A percentile compares a stretch with the other conserved stretches of the same genome.
Evolutionary conservation across 1,139 yeast species (phyloP).

Genomic region (Saccharomyces hybrid): DNA sequence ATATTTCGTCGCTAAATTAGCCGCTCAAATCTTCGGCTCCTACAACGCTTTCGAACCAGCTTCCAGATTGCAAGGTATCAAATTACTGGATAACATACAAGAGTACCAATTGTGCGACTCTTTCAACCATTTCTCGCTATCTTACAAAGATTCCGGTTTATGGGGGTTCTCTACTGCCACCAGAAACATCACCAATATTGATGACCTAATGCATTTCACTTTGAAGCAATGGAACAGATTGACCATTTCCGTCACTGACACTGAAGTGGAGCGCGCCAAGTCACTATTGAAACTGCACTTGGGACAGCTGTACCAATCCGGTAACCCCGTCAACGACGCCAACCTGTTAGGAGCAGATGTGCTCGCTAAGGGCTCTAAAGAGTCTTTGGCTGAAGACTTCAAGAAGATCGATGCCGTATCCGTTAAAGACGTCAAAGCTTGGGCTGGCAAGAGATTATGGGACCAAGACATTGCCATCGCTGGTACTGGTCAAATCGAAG

Average conservation of each 20-base stretch:
- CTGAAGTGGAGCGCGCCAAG: constrained; percentile 74
- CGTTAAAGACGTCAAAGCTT: constrained; percentile 51
- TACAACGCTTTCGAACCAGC: constrained; percentile 48
- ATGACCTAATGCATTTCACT: constrained; percentile 71
- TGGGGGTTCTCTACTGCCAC: constrained; percentile 74
- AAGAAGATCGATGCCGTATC: constrained; percentile 57
- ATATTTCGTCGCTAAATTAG: constrained; percentile 64
- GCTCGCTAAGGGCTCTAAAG: constrained; percentile 54
- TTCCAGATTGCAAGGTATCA: constrained; percentile 70
- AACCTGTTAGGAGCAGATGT: constrained; percentile 54
- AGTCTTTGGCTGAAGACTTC: constrained; percentile 48
- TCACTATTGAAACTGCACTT: constrained; percentile 57
- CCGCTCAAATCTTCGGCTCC: constrained; percentile 60
- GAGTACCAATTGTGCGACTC: constrained; percentile 68
- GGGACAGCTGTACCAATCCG: constrained; percentile 42
- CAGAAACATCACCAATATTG: constrained; percentile 50
- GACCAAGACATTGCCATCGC: constrained; percentile 78
- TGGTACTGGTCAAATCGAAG: constrained; percentile 82
- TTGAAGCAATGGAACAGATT: constrained; percentile 84
- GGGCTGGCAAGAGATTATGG: constrained; percentile 74
- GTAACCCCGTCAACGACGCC: constrained; percentile 45
- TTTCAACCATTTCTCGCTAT: constrained; percentile 60
- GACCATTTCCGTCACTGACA: constrained; percentile 62
- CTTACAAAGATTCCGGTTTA: constrained; percentile 70
- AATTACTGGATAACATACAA: constrained; percentile 66